Evolutionary conservation across 345 rosid genomes (phyloP).

Genomic region (Geranium brycei): DNA sequence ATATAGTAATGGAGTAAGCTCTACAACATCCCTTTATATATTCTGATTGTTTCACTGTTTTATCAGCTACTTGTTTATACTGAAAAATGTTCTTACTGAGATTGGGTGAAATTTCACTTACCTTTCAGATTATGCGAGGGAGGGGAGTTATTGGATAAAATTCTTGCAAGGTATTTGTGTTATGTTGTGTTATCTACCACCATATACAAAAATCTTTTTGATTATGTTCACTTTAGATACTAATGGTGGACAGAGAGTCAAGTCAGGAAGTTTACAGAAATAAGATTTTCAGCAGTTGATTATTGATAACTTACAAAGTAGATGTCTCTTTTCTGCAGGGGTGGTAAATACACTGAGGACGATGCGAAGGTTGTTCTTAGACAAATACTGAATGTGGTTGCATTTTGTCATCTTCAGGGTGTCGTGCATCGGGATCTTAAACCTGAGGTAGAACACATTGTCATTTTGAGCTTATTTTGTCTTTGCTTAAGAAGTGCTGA

Average conservation of each 20-base stretch:
- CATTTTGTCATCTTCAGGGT: conserved; percentile 95
- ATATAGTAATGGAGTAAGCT: conserved; percentile 95
- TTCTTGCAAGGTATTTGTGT: conserved; percentile 66
- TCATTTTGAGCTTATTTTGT: not conserved
- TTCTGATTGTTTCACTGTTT: not conserved
- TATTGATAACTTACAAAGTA: not conserved
- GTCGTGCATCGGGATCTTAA: conserved; percentile 97
- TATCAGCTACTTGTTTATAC: not conserved
- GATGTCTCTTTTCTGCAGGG: conserved; percentile 35
- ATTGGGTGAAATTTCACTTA: conserved; percentile 8
- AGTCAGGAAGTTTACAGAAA: conserved; percentile 1
- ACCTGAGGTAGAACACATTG: conserved; percentile 59
- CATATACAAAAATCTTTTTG: not conserved
- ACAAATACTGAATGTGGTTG: conserved; percentile 79
- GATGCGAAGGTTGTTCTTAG: conserved; percentile 89
- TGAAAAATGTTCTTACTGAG: not conserved
- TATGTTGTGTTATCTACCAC: not conserved
- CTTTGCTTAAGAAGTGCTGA: not conserved
- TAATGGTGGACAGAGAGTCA: not conserved
- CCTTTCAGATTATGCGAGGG: conserved; percentile 79
- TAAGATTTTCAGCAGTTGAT: conserved; percentile 1
- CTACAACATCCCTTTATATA: not conserved
- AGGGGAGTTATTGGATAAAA: conserved; percentile 94
- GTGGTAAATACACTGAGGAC: conserved; percentile 93
- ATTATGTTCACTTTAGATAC: not conserved